Evolutionary conservation across 1,139 yeast genomes (phyloP).

Genomic region (Geotrichum cucujoidarum): DNA sequence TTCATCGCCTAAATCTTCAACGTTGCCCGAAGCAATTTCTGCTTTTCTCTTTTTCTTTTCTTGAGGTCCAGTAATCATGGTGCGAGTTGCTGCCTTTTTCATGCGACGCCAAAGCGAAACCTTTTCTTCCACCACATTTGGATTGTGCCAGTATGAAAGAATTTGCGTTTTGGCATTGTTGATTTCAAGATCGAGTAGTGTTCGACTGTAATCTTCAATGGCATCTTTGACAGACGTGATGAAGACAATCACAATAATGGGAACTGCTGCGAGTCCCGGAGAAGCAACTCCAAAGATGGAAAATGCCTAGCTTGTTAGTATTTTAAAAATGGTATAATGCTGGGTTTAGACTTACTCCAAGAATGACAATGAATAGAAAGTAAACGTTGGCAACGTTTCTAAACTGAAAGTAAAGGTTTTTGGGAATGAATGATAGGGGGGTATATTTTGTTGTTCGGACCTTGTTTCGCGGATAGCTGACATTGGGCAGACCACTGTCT

Average conservation of each 20-base stretch:
- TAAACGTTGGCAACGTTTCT: slow-evolving; percentile 85
- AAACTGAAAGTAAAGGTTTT: slow-evolving; percentile 74
- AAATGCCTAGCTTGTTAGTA: slow-evolving; percentile 40
- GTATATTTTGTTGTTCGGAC: slow-evolving; percentile 95
- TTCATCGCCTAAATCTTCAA: slow-evolving; percentile 25
- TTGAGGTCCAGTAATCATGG: slow-evolving; percentile 22
- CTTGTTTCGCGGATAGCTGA: slow-evolving; percentile 72
- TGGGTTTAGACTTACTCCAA: slow-evolving; percentile 46
- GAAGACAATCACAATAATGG: slow-evolving; percentile 83
- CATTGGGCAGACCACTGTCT: slow-evolving; percentile 56
- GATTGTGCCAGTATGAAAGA: slow-evolving; percentile 63
- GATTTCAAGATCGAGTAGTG: slow-evolving; percentile 71
- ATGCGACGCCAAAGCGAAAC: slow-evolving; percentile 62
- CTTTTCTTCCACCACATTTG: slow-evolving; percentile 67
- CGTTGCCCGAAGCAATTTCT: slow-evolving; percentile 2
- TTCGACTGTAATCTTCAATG: slow-evolving; percentile 85
- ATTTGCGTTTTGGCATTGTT: slow-evolving; percentile 84
- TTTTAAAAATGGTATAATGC: slow-evolving; percentile 29
- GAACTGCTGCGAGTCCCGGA: slow-evolving; percentile 89
- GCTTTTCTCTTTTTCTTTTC: background rate
- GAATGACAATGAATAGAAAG: slow-evolving; percentile 72
- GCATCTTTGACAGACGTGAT: slow-evolving; percentile 92
- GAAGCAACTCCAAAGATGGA: slow-evolving; percentile 85
- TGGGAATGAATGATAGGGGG: slow-evolving; percentile 81
- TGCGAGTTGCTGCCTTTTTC: slow-evolving; percentile 46